Evolutionary conservation across 306 rosid species (phyloP), one percentile per base, ranked within the genome.

Genomic region (Vicia sativa): DNA sequence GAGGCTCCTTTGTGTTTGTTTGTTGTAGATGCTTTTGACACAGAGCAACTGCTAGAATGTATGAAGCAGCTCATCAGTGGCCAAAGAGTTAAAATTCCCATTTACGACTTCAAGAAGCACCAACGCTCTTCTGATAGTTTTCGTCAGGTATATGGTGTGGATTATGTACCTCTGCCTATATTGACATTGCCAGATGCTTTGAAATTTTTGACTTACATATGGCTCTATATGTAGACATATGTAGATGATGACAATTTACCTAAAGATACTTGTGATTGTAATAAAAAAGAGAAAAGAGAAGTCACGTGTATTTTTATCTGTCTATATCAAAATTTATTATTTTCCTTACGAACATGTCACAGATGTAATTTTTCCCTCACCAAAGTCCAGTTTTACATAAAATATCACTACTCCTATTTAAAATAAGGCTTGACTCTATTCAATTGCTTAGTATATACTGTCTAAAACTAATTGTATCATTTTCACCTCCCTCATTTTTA

Each of bases 71-170:
- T 93, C 45, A 90, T 80, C 29, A 34, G 81, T 19, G 97, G 98
- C 21, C 95, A 80, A 38, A 61, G 84, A 23, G 91, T 87, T 18
- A 96, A 90, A 19, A 87, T 93, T 72, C 98, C 98, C 1, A 83
- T 93, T 43, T 93, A 93, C 53, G 98, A 93, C 78, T 93, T 93
- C 71, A 93, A 93, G 82, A 84, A 78, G 67, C 98, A 93, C 67
- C 90, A 87, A 38, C 91, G 98, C 61, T 83, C 77, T 54, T 78
- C 84, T 0, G 97, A 90, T 63, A 93, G 89, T 75, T 93, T 93
- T 74, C 91, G 98, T 15, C 96, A 83, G 97, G 98, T 91, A 65
- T 35, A 16, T 15, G 11, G 7, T 37, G 14, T 60, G 46, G 16
- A 60, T 37, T 37, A 6, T 55, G 38, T 12, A 23, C 14, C 45